Evolutionary conservation across 139 green algal species (phyloP).

Genomic region (Diplosphaera chodatii): DNA sequence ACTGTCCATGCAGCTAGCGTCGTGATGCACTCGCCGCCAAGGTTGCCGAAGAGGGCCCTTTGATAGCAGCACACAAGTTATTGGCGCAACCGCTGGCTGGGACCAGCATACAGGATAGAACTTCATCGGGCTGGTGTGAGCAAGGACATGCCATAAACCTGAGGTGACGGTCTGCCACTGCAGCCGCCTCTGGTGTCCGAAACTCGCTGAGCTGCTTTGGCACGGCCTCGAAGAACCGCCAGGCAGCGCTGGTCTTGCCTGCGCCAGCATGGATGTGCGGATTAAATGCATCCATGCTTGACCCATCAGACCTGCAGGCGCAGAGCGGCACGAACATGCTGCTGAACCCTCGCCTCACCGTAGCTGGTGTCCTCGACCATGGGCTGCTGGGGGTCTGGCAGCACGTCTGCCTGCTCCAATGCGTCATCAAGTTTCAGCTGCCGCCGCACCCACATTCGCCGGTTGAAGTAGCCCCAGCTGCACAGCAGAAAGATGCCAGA

Average conservation of each 20-base stretch:
- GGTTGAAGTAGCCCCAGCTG: slow-evolving; percentile 19
- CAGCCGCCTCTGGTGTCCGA: slow-evolving; percentile 13
- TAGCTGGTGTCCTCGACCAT: background rate
- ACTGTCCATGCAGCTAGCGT: slow-evolving; percentile 18
- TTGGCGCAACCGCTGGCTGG: too few species aligned
- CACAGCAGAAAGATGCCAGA: too few species aligned
- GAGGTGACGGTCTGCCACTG: slow-evolving; percentile 18
- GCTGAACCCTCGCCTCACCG: too few species aligned
- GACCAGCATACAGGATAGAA: too few species aligned
- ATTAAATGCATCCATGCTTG: too few species aligned
- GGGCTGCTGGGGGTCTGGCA: background rate
- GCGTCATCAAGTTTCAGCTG: background rate
- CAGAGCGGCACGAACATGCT: too few species aligned
- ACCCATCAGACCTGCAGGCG: too few species aligned
- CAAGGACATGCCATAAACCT: slow-evolving; percentile 1
- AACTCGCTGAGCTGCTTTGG: slow-evolving; percentile 9
- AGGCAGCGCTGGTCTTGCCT: slow-evolving; percentile 7
- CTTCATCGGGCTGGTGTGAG: background rate
- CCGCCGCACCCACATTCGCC: slow-evolving; percentile 13
- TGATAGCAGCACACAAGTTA: too few species aligned
- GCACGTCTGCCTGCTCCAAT: background rate
- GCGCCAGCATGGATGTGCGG: too few species aligned
- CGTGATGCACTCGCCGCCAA: slow-evolving; percentile 18
- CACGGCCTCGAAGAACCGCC: slow-evolving; percentile 22
- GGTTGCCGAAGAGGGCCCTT: slow-evolving; percentile 22